phyloP scores from a whole-genome alignment of 768 basidiomycete genomes.

The Kwoniella europaea region DNA sequence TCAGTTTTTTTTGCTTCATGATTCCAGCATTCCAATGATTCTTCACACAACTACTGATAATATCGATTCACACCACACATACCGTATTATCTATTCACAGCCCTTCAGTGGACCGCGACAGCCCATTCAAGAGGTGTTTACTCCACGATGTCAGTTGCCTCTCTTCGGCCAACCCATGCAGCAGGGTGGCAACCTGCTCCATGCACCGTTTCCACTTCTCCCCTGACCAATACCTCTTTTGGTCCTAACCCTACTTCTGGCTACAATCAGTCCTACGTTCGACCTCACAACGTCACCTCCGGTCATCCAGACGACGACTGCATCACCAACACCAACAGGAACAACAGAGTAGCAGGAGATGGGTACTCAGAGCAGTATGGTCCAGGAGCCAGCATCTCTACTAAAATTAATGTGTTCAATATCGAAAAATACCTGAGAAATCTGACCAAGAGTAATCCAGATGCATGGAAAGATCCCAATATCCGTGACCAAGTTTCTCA shows the following conservation, averaged over 20 bases:
- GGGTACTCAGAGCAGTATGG: background rate
- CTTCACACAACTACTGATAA: too few species aligned
- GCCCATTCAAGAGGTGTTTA: too few species aligned
- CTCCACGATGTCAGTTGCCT: slow-evolving; percentile 1
- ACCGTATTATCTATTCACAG: background rate
- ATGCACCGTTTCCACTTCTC: background rate
- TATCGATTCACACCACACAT: too few species aligned
- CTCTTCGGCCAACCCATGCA: background rate
- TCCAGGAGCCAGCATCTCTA: background rate
- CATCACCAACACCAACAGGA: background rate
- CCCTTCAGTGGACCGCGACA: background rate
- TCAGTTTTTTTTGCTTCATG: too few species aligned
- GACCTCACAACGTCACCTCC: background rate
- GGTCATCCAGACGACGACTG: background rate
- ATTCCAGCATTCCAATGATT: too few species aligned
- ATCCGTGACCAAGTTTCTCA: background rate
- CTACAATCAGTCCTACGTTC: background rate
- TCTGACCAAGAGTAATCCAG: background rate
- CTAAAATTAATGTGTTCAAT: background rate
- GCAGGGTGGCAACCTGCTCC: background rate
- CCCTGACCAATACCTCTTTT: background rate
- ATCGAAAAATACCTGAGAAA: background rate
- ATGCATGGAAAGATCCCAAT: background rate
- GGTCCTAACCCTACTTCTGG: background rate
- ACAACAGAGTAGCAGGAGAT: background rate